Evolutionary conservation across 2,329 filamentous ascomycete species (phyloP), one percentile per base, ranked within the genome.

Genomic region (Colletotrichum neosansevieriae): DNA sequence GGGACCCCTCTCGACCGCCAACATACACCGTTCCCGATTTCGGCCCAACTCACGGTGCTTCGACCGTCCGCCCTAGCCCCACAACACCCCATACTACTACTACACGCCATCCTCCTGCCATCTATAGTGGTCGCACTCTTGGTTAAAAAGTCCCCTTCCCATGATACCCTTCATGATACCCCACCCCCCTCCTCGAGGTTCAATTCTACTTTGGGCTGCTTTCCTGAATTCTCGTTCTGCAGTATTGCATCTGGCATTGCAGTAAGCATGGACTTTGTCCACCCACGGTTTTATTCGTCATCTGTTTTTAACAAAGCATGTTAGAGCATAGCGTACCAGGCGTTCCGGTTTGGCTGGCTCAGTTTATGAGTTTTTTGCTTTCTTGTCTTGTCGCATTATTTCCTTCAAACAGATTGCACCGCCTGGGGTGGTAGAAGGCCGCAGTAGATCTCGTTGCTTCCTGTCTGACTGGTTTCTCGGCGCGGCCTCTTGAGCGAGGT

Each of bases 51-150:
- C n/a, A n/a, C n/a, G n/a, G n/a, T n/a, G 66, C 76, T 24, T 77
- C 81, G 19, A 76, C 80, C 1, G 75, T 84, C 12, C 79, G 78
- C 60, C 71, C 80, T 3, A 77, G 75, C 60, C 71, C 79, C 9
- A 75, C 77, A 15, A 75, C 78, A 15, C 75, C 80, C 51, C 79
- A 80, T 66, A 76, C 79, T 38, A 70, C 78, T 32, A 80, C 74
- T 47, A 74, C 69, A 24, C 70, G 63, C 12, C 70, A 70, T 29
- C 57, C 84, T 44, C 84, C 85, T 72, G 80, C 84, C 34, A 84
- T 89, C 42, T 84, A 86, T 70, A 87, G 83, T 72, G 85, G 85
- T 45, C 83, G 85, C 56, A 83, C 83, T 3, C 76, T 87, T 66
- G 84, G 84, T 40, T 87, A 75, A 82, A 63, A 53, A 67, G 36